Base-by-base conservation (phyloP, 495 filamentous ascomycete genomes). In the Jackrogersella multiformis region DNA sequence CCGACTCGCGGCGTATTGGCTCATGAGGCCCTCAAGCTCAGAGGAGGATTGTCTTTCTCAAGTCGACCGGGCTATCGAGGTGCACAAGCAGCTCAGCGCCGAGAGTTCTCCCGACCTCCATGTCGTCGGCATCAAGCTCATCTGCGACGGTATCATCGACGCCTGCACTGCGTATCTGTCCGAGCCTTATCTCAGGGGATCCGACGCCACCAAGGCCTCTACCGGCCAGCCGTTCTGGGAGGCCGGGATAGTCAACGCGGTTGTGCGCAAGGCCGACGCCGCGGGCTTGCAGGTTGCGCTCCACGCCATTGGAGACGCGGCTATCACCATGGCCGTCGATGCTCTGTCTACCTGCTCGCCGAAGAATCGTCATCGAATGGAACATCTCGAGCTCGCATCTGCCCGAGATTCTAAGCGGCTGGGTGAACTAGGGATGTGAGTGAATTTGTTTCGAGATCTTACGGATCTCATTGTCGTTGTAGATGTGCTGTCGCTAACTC, bases 81-180 rank as follows among this genome's bases (percentile, higher is more conserved):
- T 89, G 0, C 74, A 80, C 13, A 55, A 65, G 10, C 42, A 81
- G 48, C 85, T 79, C 57, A 85, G 82, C 48, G 74, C 77, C 6
- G 10, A 64, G 0, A 82, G 79, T 2, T 79, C 75, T 6, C 86
- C 85, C 1, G 81, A 85, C 35, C 85, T 87, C 42, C 77, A 85
- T 21, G 78, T 90, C 15, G 81, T 85, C 1, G 88, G 88, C 16
- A 84, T 89, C 64, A 90, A 90, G 64, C 74, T 90, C 20, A 89
- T 90, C 51, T 86, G 85, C 59, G 88, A 90, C 56, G 88, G 88
- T 1, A 85, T 89, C 16, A 78, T 90, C 46, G 88, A 90, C 61
- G 86, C 83, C 1, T 90, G 88, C 73, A 90, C 88, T 0, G 88
- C 88, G 0, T 85, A 83, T 2, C 70, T 90, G 32, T 74, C 79